Evolutionary conservation across 345 rosid genomes (phyloP).

Genomic region (Schrenkiella parvula): DNA sequence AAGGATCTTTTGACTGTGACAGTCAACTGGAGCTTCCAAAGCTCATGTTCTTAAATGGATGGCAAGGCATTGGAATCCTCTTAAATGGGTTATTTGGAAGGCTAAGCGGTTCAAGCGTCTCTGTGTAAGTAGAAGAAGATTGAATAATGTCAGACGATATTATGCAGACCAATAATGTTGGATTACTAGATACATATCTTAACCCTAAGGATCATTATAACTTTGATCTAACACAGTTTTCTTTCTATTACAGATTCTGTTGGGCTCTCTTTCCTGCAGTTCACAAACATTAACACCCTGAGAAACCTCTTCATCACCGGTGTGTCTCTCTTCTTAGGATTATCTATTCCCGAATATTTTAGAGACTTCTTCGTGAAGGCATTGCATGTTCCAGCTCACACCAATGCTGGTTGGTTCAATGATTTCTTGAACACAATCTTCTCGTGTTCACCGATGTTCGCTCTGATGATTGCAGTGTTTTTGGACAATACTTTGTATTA

Average conservation of each 20-base stretch:
- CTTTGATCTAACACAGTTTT: not conserved
- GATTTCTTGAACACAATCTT: slow-evolving; percentile 92
- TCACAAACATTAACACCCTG: no score
- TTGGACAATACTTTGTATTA: slow-evolving; percentile 87
- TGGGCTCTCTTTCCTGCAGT: no score
- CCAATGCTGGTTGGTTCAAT: slow-evolving; percentile 96
- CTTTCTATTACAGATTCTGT: slow-evolving; percentile 59
- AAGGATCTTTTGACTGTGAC: not conserved
- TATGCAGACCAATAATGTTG: slow-evolving; percentile 43
- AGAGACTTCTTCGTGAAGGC: no score
- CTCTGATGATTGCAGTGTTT: slow-evolving; percentile 67
- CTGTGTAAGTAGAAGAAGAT: slow-evolving; percentile 44
- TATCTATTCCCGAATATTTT: no score
- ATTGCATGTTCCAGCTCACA: no score
- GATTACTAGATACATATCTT: slow-evolving; percentile 28
- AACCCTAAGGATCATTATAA: not conserved
- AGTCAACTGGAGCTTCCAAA: slow-evolving; percentile 95
- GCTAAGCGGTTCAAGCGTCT: slow-evolving; percentile 68
- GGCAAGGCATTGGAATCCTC: slow-evolving; percentile 97
- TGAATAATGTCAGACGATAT: not conserved
- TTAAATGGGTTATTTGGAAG: slow-evolving; percentile 84
- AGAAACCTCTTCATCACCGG: no score
- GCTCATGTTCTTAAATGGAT: slow-evolving; percentile 91
- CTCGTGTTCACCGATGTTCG: slow-evolving; percentile 81
- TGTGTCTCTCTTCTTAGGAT: no score